These are phyloP conservation scores for Fallopia convolvulus DNA, from an alignment of 148 eudicot species.

Conservation along the genomic window DNA sequence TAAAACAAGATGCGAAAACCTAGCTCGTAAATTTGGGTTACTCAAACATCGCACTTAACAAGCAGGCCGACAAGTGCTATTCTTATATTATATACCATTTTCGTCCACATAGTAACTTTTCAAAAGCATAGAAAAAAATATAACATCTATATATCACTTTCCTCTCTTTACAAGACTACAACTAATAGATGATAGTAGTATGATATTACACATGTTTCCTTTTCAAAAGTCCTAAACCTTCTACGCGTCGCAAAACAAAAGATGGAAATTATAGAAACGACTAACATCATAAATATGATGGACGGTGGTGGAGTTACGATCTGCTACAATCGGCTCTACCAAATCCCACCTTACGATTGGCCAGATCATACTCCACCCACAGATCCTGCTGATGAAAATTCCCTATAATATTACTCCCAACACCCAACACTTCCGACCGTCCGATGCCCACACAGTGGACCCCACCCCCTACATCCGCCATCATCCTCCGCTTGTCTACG, in stretches of 20 bases:
- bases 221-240: neutral
- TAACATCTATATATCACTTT: too few species aligned
- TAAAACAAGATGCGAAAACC: neutral
- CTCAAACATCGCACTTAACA: neutral
- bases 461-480: neutral
- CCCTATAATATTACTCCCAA: conserved; percentile 1
- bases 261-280: neutral
- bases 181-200: neutral
- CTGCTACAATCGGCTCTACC: neutral
- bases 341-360: neutral
- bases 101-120: neutral
- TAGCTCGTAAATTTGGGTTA: neutral
- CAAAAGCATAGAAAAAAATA: neutral
- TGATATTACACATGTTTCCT: neutral
- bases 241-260: neutral
- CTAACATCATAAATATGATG: too few species aligned
- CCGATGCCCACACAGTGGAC: conserved; percentile 8
- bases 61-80: neutral
- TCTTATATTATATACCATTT: neutral
- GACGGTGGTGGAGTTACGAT: neutral
- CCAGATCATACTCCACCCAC: conserved; percentile 6
- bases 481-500: neutral
- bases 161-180: too few species aligned
- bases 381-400: neutral
- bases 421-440: conserved; percentile 1